Base-by-base conservation (phyloP, 768 basidiomycete species). In the Butyriboletus loyo region DNA sequence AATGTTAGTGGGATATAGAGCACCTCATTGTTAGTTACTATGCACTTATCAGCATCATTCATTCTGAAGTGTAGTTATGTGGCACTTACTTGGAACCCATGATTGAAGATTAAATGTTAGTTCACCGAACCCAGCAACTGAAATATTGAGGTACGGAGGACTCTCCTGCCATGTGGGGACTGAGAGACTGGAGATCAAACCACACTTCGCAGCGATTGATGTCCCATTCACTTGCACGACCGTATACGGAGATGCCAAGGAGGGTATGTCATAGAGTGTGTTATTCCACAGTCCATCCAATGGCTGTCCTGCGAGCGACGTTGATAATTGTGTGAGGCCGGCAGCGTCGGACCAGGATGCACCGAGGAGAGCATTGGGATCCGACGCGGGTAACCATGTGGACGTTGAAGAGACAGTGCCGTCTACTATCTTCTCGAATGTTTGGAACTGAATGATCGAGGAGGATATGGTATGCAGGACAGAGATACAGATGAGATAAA, bases 21-120 rank as follows among this genome's bases (percentile, higher is more conserved):
- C 9, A 36, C 35, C 10, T 36, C 2, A 19, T 36, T n/a, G 34
- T n/a, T 35, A 17, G 17, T 35, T 35, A 35, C 34, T 35, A 35
- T 35, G 2, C 1, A 35, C n/a, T n/a, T 3, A 7, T 17, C 17
- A 35, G 34, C 34, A n/a, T 17, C 4, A 35, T 7, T 35, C 17
- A 35, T 35, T 8, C 7, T 17, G 4, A 4, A n/a, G 17, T 35
- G 34, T n/a, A n/a, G 34, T 32, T 34, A n/a, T 9, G 34, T 9
- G 8, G 9, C 17, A 35, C 34, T 36, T 36, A 36, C 35, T 19
- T 10, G 35, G 35, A n/a, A 36, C 9, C 9, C 8, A 7, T 36
- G 4, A 0, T 4, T 1, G 0, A 10, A 36, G n/a, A 9, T 10
- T 0, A 19, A 36, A 36, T 10, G 9, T 4, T 10, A 35, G 34